A percentile compares a stretch with the other conserved stretches of the same genome.
Evolutionary conservation across 75 land plant species (phyloP).

Genomic region (Azolla pinnata): DNA sequence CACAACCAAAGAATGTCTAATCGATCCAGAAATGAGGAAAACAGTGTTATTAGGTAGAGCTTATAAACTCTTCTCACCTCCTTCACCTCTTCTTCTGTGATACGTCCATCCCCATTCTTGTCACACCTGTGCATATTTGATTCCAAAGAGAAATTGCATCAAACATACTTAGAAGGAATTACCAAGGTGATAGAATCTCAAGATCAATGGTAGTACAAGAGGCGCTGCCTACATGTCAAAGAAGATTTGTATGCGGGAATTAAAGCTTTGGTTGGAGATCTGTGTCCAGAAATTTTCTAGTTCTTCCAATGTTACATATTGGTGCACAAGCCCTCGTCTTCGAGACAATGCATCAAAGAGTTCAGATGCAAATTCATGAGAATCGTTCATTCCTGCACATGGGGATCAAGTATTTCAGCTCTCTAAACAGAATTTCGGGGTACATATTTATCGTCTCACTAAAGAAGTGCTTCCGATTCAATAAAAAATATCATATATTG

Average conservation of each 20-base stretch:
- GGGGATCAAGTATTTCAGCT: no score
- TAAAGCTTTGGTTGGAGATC: slow-evolving; percentile 29
- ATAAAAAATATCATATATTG: no score
- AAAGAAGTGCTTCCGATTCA: no score
- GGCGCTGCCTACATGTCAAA: slow-evolving; percentile 25
- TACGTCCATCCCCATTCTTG: slow-evolving; percentile 34
- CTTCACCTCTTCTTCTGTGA: slow-evolving; percentile 35
- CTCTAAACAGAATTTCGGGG: no score
- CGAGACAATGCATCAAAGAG: slow-evolving; percentile 27
- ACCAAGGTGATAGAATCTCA: no score
- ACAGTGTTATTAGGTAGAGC: no score
- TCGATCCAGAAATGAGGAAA: not conserved
- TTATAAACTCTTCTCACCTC: no score
- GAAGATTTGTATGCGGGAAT: slow-evolving; percentile 31
- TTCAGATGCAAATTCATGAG: slow-evolving; percentile 37
- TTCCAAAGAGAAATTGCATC: not conserved
- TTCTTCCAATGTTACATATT: slow-evolving; percentile 17
- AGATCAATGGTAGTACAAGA: not conserved
- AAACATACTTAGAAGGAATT: no score
- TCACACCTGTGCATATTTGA: slow-evolving; percentile 21
- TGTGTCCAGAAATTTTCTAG: slow-evolving; percentile 30
- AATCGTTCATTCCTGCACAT: slow-evolving; percentile 40
- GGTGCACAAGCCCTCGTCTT: slow-evolving; percentile 9
- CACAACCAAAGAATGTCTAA: not conserved
- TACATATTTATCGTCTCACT: no score